A percentile compares a stretch with the other conserved stretches of the same genome.
Evolutionary conservation across 169 alveolate genomes (phyloP).

Genomic region (Cryptosporidium ryanae): DNA sequence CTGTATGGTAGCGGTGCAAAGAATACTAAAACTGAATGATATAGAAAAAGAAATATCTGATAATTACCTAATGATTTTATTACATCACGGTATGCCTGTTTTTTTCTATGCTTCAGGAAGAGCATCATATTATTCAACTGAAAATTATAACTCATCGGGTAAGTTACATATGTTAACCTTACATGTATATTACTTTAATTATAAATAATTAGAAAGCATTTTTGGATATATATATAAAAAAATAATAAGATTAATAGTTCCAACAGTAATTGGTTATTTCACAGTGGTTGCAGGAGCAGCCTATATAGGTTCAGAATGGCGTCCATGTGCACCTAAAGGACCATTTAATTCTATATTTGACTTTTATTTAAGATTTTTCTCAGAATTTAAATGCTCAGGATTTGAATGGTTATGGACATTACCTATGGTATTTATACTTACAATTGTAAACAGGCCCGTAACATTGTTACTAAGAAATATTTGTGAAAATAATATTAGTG

Average conservation of each 20-base stretch:
- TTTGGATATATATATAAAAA: constrained; percentile 10
- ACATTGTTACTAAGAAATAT: constrained; percentile 6
- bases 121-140: constrained; percentile 37
- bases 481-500: not conserved
- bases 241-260: constrained; percentile 16
- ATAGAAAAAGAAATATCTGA: constrained; percentile 43
- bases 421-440: constrained; percentile 51
- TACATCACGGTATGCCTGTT: constrained; percentile 71
- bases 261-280: constrained; percentile 50
- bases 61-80: constrained; percentile 4
- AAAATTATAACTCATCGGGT: constrained; percentile 21
- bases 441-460: constrained; percentile 23
- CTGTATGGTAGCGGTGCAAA: constrained; percentile 57
- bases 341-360: constrained; percentile 41
- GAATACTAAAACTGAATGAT: constrained; percentile 13
- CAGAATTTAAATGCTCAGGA: constrained; percentile 67
- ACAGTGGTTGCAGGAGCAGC: constrained; percentile 75
- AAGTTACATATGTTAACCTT: not conserved
- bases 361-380: constrained; percentile 44
- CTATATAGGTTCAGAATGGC: constrained; percentile 69
- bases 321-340: constrained; percentile 66
- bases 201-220: not conserved
- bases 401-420: constrained; percentile 72
- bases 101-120: constrained; percentile 70
- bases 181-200: not conserved